Percentiles rank a stretch among this genome's conserved stretches.
Evolutionary conservation across 345 rosid species (phyloP).

Genomic region (Aegle marmelos): DNA sequence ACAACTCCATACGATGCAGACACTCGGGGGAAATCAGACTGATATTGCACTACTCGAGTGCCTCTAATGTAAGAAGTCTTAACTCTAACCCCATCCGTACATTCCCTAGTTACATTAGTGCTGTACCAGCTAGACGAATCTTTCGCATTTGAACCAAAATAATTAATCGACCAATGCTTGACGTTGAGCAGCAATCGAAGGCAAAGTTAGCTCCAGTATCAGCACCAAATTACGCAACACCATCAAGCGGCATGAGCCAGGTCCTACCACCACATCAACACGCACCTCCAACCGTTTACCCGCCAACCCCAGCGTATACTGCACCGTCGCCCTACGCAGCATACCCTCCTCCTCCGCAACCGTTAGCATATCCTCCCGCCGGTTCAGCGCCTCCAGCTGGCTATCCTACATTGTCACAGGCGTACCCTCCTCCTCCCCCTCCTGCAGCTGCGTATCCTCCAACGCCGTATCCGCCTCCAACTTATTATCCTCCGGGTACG

Average conservation of each 20-base stretch:
- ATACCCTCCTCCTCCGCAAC: constrained; percentile 17
- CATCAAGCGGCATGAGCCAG: constrained; percentile 7
- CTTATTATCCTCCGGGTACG: constrained; percentile 11
- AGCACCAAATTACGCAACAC: constrained; percentile 14
- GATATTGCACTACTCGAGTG: constrained; percentile 34
- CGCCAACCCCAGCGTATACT: background rate
- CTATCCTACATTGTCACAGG: constrained; percentile 11
- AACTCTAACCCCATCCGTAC: background rate
- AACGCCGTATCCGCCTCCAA: constrained; percentile 7
- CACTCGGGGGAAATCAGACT: constrained; percentile 47
- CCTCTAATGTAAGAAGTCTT: constrained; percentile 10
- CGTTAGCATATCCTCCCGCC: background rate
- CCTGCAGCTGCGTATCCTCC: constrained; percentile 11
- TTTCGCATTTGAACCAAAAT: background rate
- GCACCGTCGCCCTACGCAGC: background rate
- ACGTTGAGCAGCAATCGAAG: background rate
- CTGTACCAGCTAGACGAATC: too few relatives aligned
- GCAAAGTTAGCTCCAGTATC: constrained; percentile 5
- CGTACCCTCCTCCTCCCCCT: constrained; percentile 12
- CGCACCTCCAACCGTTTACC: constrained; percentile 19
- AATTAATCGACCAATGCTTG: background rate
- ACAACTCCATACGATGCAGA: constrained; percentile 19
- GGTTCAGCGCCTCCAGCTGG: constrained; percentile 15
- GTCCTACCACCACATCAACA: constrained; percentile 17
- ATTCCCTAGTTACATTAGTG: too few relatives aligned